These are phyloP conservation scores for Paralagenidium karlingii DNA, from an alignment of 352 stramenopile species.

Conservation along the genomic window DNA sequence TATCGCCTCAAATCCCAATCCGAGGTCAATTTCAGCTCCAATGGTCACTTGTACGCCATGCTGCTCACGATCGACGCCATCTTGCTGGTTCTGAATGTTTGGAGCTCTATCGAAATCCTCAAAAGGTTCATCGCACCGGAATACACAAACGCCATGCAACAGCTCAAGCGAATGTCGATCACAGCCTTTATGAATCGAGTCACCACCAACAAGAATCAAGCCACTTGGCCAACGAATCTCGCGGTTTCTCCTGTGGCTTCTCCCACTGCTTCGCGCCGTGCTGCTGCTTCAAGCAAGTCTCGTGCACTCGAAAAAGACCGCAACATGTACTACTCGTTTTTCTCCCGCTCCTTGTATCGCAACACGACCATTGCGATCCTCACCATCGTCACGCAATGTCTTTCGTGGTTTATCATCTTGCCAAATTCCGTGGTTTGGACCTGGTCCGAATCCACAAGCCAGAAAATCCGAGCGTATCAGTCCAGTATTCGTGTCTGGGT, in stretches of 20 bases:
- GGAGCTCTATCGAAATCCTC: slow-evolving; percentile 12
- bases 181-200: no score
- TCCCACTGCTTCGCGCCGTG: no score
- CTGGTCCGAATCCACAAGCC: slow-evolving; percentile 5
- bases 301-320: no score
- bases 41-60: slow-evolving; percentile 7
- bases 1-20: slow-evolving; percentile 2
- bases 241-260: no score
- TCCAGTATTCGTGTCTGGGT: slow-evolving; percentile 9
- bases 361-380: slow-evolving; percentile 5
- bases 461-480: slow-evolving; percentile 5
- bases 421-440: slow-evolving; percentile 11
- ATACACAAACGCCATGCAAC: no score
- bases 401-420: slow-evolving; percentile 11
- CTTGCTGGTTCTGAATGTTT: slow-evolving; percentile 2
- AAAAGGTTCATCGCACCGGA: slow-evolving; percentile 12
- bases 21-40: slow-evolving; percentile 9
- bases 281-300: no score
- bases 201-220: no score
- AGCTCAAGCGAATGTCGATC: no score
- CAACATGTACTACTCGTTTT: slow-evolving; percentile 21
- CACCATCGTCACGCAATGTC: slow-evolving; percentile 5
- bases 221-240: no score
- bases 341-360: slow-evolving; percentile 15
- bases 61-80: slow-evolving; percentile 9